These are phyloP conservation scores for Fomitopsis pinicola DNA, from an alignment of 1,284 basidiomycete species.

Conservation along the genomic window DNA sequence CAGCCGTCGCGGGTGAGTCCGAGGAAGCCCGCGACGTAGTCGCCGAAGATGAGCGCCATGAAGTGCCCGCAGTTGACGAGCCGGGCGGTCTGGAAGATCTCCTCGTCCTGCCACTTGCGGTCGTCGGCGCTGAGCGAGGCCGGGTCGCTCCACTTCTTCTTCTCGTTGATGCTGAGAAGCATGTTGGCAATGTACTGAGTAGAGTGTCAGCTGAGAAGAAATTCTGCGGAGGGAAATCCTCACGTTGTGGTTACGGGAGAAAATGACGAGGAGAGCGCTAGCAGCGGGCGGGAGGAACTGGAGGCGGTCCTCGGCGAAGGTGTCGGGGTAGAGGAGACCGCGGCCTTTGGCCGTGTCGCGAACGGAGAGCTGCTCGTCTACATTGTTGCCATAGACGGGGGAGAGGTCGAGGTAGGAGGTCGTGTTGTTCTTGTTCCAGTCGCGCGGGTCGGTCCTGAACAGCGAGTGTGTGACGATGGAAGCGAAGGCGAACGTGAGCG, in stretches of 20 bases:
- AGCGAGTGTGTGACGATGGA: conserved; percentile 72
- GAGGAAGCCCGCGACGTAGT: conserved; percentile 72
- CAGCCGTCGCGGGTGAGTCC: conserved; percentile 56
- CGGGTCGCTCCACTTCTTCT: conserved; percentile 37
- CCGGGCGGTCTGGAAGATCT: conserved; percentile 72
- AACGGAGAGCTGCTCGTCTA: conserved; percentile 30
- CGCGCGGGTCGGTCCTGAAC: conserved; percentile 57
- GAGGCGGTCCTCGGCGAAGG: conserved; percentile 63
- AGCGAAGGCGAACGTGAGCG: conserved; percentile 75
- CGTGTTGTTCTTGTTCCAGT: conserved; percentile 59
- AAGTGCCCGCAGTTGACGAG: conserved; percentile 61
- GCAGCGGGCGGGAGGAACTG: conserved; percentile 72
- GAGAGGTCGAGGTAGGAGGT: conserved; percentile 78
- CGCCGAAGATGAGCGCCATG: conserved; percentile 64
- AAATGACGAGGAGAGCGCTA: conserved; percentile 64
- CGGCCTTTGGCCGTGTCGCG: conserved; percentile 44
- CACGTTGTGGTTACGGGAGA: conserved; percentile 76
- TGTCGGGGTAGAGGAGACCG: conserved; percentile 63
- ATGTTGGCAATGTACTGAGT: conserved; percentile 65
- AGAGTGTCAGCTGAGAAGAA: not conserved
- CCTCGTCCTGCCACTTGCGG: conserved; percentile 53
- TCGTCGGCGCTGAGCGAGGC: conserved; percentile 29
- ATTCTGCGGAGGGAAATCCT: conserved; percentile 19
- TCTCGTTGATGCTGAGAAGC: conserved; percentile 68
- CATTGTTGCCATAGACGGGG: conserved; percentile 66